Evolutionary conservation across 2,329 filamentous ascomycete genomes (phyloP).

Genomic region (Cytospora chrysosperma): DNA sequence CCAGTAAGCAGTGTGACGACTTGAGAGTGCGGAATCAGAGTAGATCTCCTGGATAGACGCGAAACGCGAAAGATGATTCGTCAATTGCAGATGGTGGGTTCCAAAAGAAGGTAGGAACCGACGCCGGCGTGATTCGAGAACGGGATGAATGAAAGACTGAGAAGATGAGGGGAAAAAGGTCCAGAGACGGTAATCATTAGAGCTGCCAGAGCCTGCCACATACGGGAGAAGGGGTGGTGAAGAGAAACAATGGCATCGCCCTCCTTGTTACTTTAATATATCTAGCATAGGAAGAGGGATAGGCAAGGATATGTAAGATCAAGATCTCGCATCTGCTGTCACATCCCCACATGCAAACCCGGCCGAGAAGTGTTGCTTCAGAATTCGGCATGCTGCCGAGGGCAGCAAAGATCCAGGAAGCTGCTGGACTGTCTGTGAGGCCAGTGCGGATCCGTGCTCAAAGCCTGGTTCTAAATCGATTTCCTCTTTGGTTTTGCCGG

Average conservation of each 20-base stretch:
- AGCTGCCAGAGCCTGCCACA: slow-evolving; percentile 52
- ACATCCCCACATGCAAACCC: background rate
- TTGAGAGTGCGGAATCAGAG: background rate
- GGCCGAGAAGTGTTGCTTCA: background rate
- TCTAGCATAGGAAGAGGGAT: background rate
- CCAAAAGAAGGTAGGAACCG: slow-evolving; percentile 21
- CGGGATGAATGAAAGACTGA: slow-evolving; percentile 12
- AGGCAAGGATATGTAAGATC: background rate
- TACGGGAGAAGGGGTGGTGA: slow-evolving; percentile 23
- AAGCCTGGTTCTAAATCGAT: background rate
- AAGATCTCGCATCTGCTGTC: background rate
- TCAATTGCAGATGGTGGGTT: background rate
- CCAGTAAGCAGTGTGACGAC: slow-evolving; percentile 13
- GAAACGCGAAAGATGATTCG: background rate
- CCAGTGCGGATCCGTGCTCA: background rate
- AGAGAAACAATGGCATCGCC: slow-evolving; percentile 12
- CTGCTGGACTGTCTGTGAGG: slow-evolving; percentile 1
- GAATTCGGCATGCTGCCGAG: background rate
- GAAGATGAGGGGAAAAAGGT: slow-evolving; percentile 26
- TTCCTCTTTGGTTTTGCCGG: no score
- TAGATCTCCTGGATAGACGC: background rate
- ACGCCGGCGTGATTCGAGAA: slow-evolving; percentile 20
- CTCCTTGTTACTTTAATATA: background rate
- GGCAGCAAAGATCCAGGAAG: background rate
- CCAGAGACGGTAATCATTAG: slow-evolving; percentile 33